A percentile compares a stretch with the other conserved stretches of the same genome.
Conservation (phyloP, 1,284 basidiomycete genomes). For the Vanrija sp. region DNA sequence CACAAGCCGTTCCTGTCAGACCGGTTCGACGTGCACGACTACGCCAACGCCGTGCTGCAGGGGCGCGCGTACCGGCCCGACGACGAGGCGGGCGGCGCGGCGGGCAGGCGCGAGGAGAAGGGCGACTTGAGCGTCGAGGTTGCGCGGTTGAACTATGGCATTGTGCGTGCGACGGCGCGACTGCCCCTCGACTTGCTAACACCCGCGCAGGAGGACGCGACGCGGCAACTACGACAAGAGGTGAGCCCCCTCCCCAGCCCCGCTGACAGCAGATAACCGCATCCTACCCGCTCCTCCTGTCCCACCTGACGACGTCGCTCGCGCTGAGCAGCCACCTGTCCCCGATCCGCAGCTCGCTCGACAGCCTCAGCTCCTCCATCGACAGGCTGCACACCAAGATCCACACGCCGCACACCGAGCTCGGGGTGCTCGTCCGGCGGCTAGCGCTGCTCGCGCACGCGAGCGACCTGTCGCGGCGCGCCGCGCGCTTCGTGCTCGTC, state of each 20-base stretch:
- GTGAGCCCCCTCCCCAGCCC: conserved; percentile 53
- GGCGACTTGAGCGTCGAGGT: conserved; percentile 83
- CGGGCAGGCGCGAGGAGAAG: conserved; percentile 48
- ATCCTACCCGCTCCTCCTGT: conserved; percentile 48
- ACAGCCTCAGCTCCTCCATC: conserved; percentile 33
- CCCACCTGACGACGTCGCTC: conserved; percentile 59
- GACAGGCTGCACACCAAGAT: conserved; percentile 76
- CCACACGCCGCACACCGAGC: conserved; percentile 68
- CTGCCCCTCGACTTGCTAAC: not conserved
- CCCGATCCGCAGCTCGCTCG: conserved; percentile 43
- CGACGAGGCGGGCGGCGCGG: conserved; percentile 7
- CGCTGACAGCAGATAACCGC: conserved; percentile 42
- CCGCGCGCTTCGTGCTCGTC: conserved; percentile 74
- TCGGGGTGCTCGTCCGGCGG: conserved; percentile 65
- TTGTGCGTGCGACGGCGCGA: conserved; percentile 44
- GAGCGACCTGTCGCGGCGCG: conserved; percentile 74
- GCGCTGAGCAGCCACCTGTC: conserved; percentile 54
- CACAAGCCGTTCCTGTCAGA: conserved; percentile 49
- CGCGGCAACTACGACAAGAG: conserved; percentile 75
- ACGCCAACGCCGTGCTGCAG: conserved; percentile 79
- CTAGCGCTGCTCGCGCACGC: conserved; percentile 73
- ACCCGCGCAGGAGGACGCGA: conserved; percentile 70
- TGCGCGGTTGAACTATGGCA: conserved; percentile 71
- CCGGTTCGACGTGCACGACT: conserved; percentile 78
- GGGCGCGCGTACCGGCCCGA: conserved; percentile 65